phyloP scores from a whole-genome alignment of 2,329 filamentous ascomycete genomes.

The Trichoderma arundinaceum region DNA sequence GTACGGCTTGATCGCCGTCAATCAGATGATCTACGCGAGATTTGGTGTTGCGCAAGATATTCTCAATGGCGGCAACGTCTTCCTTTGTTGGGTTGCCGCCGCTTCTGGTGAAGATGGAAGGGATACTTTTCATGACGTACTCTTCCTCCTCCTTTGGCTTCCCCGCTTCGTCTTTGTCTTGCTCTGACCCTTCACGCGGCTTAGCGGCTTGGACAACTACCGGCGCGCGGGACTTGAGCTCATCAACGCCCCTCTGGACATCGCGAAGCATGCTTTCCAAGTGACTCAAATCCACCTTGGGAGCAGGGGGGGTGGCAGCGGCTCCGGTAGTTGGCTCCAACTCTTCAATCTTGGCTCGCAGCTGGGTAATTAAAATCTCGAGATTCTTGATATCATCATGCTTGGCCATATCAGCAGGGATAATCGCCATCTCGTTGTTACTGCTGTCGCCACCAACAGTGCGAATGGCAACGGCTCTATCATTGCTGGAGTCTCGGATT shows the following conservation, averaged over 20 bases:
- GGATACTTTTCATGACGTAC: slow-evolving; percentile 49
- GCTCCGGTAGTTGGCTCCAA: slow-evolving; percentile 44
- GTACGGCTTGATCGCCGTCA: slow-evolving; percentile 72
- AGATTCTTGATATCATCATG: slow-evolving; percentile 83
- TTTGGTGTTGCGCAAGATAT: slow-evolving; percentile 87
- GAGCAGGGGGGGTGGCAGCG: slow-evolving; percentile 39
- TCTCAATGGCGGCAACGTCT: slow-evolving; percentile 89
- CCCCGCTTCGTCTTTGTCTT: slow-evolving; percentile 8
- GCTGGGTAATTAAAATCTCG: slow-evolving; percentile 79
- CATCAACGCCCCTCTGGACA: slow-evolving; percentile 57
- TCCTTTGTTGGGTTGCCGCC: slow-evolving; percentile 63
- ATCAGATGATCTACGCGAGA: slow-evolving; percentile 81
- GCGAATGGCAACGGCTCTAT: slow-evolving; percentile 61
- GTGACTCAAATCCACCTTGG: slow-evolving; percentile 60
- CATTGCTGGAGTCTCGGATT: slow-evolving; percentile 65
- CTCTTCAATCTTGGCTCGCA: slow-evolving; percentile 80
- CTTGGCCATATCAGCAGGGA: slow-evolving; percentile 60
- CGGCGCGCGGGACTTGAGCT: slow-evolving; percentile 47
- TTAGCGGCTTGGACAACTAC: slow-evolving; percentile 10
- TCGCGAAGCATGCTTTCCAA: slow-evolving; percentile 59
- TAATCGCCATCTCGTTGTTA: slow-evolving; percentile 38
- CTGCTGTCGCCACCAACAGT: slow-evolving; percentile 36
- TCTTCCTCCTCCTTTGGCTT: slow-evolving; percentile 40
- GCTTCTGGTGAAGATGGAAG: slow-evolving; percentile 31
- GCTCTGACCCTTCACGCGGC: slow-evolving; percentile 34